Evolutionary conservation across 2,329 filamentous ascomycete genomes (phyloP).

Genomic region (Septoria petroselini): DNA sequence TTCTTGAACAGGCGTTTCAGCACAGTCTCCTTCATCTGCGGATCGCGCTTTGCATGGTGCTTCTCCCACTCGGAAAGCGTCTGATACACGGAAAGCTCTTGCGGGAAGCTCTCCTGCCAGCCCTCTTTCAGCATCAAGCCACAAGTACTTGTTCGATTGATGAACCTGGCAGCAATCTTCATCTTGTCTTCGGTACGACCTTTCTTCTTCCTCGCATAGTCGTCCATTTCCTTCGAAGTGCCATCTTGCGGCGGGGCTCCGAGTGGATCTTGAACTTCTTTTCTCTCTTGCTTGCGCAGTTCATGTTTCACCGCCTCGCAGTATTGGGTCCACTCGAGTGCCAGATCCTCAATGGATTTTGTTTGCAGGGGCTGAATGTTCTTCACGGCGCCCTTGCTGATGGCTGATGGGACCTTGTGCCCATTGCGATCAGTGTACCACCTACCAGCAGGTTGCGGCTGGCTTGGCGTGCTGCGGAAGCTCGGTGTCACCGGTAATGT

Average conservation of each 20-base stretch:
- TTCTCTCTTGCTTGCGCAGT: not conserved
- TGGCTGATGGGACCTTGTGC: not conserved
- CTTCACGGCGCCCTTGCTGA: not conserved
- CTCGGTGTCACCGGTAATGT: not conserved
- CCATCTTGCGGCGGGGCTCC: slow-evolving; percentile 1
- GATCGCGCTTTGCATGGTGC: slow-evolving; percentile 6
- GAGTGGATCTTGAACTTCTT: not conserved
- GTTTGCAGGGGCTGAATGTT: not conserved
- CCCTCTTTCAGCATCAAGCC: slow-evolving; percentile 12
- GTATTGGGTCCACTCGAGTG: slow-evolving; percentile 7
- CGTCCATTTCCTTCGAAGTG: slow-evolving; percentile 7
- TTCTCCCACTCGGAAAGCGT: slow-evolving; percentile 3
- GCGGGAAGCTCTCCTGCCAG: slow-evolving; percentile 1
- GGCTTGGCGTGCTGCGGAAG: not conserved
- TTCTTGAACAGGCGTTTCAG: slow-evolving; percentile 10
- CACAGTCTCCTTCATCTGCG: slow-evolving; percentile 11
- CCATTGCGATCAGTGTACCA: not conserved
- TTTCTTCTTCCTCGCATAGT: not conserved
- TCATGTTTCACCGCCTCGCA: slow-evolving; percentile 3
- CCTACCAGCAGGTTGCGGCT: not conserved
- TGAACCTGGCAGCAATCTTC: slow-evolving; percentile 3
- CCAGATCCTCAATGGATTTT: not conserved
- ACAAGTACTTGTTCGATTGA: slow-evolving; percentile 12
- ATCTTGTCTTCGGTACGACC: slow-evolving; percentile 4
- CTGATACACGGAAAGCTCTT: slow-evolving; percentile 10